Evolutionary conservation across 495 filamentous ascomycete genomes (phyloP).

Genomic region (Penicillium egyptiacum): DNA sequence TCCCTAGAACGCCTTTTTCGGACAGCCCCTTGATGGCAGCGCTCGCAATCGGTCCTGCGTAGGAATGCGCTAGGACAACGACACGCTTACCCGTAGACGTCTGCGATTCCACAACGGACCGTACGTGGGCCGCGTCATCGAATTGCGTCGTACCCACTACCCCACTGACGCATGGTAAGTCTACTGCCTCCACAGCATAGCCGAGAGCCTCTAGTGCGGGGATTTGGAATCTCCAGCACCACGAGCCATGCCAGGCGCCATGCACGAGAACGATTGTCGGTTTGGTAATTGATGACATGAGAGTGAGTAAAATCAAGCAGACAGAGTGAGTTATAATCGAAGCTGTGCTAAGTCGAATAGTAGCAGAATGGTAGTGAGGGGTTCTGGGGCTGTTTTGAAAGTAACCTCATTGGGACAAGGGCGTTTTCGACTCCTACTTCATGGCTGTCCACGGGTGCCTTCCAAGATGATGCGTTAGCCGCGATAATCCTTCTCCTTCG

Average conservation of each 20-base stretch:
- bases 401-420: no score
- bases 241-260: slow-evolving; percentile 12
- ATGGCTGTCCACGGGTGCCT: no score
- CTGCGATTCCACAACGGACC: slow-evolving; percentile 10
- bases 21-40: slow-evolving; percentile 7
- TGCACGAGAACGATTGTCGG: slow-evolving; percentile 13
- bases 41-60: slow-evolving; percentile 11
- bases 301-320: no score
- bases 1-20: slow-evolving; percentile 6
- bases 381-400: no score
- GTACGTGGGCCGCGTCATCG: slow-evolving; percentile 12
- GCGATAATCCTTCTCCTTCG: no score
- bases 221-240: slow-evolving; percentile 13
- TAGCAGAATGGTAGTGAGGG: no score
- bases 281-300: slow-evolving; percentile 5
- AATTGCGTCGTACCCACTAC: slow-evolving; percentile 8
- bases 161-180: slow-evolving; percentile 11
- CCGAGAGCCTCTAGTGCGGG: slow-evolving; percentile 8
- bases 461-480: no score
- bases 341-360: no score
- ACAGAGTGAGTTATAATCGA: no score
- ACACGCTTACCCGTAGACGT: slow-evolving; percentile 10
- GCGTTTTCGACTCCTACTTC: no score
- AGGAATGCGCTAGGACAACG: slow-evolving; percentile 12
- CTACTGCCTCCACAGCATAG: slow-evolving; percentile 7